Conservation (phyloP, 371 early-diverging fungal species). For the Ordospora colligata region DNA sequence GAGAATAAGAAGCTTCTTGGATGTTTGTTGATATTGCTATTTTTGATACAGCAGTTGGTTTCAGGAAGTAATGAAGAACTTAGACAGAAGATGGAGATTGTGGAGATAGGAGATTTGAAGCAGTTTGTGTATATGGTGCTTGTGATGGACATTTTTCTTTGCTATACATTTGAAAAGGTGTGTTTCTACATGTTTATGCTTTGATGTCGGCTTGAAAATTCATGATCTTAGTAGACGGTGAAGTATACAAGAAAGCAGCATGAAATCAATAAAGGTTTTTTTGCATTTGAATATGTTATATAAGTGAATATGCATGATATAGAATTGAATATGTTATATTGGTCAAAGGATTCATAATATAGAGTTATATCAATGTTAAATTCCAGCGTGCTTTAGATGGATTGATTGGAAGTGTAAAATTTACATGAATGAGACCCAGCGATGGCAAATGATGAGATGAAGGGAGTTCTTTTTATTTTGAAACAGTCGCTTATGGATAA, state of each 20-base stretch:
- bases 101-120: slow-evolving; percentile 37
- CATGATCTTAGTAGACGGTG: too few relatives aligned
- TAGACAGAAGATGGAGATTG: slow-evolving; percentile 42
- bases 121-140: slow-evolving; percentile 22
- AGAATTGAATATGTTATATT: too few relatives aligned
- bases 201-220: background rate
- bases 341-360: too few relatives aligned
- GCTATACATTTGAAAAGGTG: slow-evolving; percentile 44
- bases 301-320: too few relatives aligned
- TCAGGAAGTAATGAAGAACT: slow-evolving; percentile 36
- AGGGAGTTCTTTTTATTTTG: background rate
- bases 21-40: slow-evolving; percentile 72
- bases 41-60: slow-evolving; percentile 63
- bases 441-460: background rate
- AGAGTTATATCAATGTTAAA: too few relatives aligned
- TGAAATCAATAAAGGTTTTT: too few relatives aligned
- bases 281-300: too few relatives aligned
- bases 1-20: slow-evolving; percentile 85
- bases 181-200: slow-evolving; percentile 46
- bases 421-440: too few relatives aligned
- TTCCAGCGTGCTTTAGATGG: too few relatives aligned
- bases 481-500: background rate
- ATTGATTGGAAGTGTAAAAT: too few relatives aligned
- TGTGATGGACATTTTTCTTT: slow-evolving; percentile 33
- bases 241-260: too few relatives aligned